These are phyloP conservation scores for Ilyonectria robusta DNA, from an alignment of 2,329 filamentous ascomycete species.

Conservation along the genomic window DNA sequence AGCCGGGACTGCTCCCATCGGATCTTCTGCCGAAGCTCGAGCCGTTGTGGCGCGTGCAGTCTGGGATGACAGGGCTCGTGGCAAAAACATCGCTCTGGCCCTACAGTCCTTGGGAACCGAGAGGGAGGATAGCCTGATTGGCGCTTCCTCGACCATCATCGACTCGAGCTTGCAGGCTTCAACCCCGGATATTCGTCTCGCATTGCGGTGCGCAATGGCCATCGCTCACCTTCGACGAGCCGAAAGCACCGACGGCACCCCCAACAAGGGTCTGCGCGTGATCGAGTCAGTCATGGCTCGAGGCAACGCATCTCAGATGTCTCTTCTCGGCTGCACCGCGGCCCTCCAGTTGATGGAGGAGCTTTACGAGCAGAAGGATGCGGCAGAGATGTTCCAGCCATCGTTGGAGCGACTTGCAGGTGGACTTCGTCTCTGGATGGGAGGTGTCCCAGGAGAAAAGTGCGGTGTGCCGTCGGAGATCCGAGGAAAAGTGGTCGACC, in stretches of 20 bases:
- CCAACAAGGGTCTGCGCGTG: slow-evolving; percentile 61
- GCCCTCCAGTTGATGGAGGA: slow-evolving; percentile 71
- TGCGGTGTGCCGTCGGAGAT: slow-evolving; percentile 66
- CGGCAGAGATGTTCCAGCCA: slow-evolving; percentile 61
- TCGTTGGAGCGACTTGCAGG: slow-evolving; percentile 71
- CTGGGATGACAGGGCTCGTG: slow-evolving; percentile 67
- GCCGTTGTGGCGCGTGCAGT: slow-evolving; percentile 73
- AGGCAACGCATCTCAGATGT: slow-evolving; percentile 59
- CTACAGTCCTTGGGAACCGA: slow-evolving; percentile 63
- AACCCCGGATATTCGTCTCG: slow-evolving; percentile 68
- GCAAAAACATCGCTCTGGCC: slow-evolving; percentile 69
- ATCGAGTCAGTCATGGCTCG: slow-evolving; percentile 65
- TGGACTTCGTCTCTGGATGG: slow-evolving; percentile 73
- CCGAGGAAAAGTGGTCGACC: slow-evolving; percentile 68
- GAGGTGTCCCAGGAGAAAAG: slow-evolving; percentile 64
- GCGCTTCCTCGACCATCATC: slow-evolving; percentile 58
- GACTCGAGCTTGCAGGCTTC: slow-evolving; percentile 59
- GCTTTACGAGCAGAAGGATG: slow-evolving; percentile 63
- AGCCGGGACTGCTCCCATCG: slow-evolving; percentile 80
- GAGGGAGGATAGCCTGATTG: slow-evolving; percentile 43
- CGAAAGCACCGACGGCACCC: slow-evolving; percentile 51
- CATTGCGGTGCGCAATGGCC: slow-evolving; percentile 72
- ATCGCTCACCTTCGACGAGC: slow-evolving; percentile 70
- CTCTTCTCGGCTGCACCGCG: slow-evolving; percentile 72
- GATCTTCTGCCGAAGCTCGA: slow-evolving; percentile 78